phyloP scores from a whole-genome alignment of 768 basidiomycete species.

The Amanita muscaria region DNA sequence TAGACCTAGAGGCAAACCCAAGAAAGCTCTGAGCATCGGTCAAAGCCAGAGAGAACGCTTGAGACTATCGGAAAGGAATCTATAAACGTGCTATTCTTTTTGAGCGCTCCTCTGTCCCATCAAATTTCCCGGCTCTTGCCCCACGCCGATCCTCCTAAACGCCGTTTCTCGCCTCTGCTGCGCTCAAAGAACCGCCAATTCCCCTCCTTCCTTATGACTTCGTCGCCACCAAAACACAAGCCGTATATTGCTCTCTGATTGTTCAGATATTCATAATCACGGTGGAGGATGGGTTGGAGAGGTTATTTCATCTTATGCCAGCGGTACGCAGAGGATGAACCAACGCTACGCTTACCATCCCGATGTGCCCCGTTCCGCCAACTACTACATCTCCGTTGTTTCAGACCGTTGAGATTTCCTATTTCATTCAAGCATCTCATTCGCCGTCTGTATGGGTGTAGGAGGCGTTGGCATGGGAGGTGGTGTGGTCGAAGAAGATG shows the following conservation, averaged over 20 bases:
- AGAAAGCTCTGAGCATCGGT: too few species aligned
- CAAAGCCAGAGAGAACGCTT: slow-evolving; percentile 19
- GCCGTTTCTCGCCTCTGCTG: slow-evolving; percentile 7
- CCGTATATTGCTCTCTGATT: slow-evolving; percentile 13
- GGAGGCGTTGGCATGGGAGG: too few species aligned
- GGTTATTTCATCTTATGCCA: too few species aligned
- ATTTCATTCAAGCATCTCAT: too few species aligned
- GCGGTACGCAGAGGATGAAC: too few species aligned
- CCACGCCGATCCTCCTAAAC: not conserved
- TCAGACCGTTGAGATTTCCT: too few species aligned
- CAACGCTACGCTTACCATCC: slow-evolving; percentile 88
- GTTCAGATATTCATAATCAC: slow-evolving; percentile 90
- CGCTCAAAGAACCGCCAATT: not conserved
- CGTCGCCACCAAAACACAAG: not conserved
- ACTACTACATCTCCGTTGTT: too few species aligned
- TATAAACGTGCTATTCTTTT: slow-evolving; percentile 35
- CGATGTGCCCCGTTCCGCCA: slow-evolving; percentile 96
- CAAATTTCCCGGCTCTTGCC: not conserved
- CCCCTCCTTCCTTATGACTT: not conserved
- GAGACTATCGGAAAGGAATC: slow-evolving; percentile 35
- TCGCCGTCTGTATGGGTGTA: too few species aligned
- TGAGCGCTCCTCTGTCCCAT: slow-evolving; percentile 9
- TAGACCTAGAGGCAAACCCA: too few species aligned
- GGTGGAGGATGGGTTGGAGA: slow-evolving; percentile 94
- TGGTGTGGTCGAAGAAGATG: too few species aligned